Percentiles rank a stretch among this genome's conserved stretches.
Conservation (phyloP, 768 basidiomycete species). For the Trametes elegans region DNA sequence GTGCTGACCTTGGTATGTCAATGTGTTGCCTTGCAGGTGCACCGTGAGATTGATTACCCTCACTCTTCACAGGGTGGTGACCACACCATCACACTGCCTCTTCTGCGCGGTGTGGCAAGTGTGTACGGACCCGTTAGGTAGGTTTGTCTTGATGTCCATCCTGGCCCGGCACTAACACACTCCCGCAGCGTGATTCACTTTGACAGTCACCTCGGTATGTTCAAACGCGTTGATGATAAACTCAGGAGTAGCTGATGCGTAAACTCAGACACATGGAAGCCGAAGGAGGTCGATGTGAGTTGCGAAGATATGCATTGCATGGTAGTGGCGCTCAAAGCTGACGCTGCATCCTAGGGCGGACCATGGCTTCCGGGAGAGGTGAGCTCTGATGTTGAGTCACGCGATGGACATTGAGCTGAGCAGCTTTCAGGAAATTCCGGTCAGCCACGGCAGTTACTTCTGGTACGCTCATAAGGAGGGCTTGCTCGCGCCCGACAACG, state of each 20-base stretch:
- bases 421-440: conserved; percentile 23
- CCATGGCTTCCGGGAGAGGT: conserved; percentile 32
- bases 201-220: conserved; percentile 32
- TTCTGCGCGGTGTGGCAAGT: conserved; percentile 30
- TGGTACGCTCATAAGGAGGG: conserved; percentile 34
- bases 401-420: not conserved
- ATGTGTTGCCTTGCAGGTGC: not conserved
- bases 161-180: not conserved
- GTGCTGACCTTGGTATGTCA: conserved; percentile 30
- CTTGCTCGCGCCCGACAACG: conserved; percentile 30
- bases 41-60: not conserved
- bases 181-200: conserved; percentile 32
- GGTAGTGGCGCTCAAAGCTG: too few relatives aligned
- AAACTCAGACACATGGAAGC: conserved; percentile 27
- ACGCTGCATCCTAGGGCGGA: conserved; percentile 11
- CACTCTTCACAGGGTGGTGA: conserved; percentile 27
- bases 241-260: too few relatives aligned
- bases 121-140: conserved; percentile 33
- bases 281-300: conserved; percentile 11
- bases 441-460: conserved; percentile 35
- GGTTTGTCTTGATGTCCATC: not conserved
- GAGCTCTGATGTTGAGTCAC: not conserved
- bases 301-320: not conserved
- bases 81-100: conserved; percentile 33
- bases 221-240: too few relatives aligned